These are phyloP conservation scores for Chimonanthus praecox DNA, from an alignment of 164 flowering plant genomes.

Conservation along the genomic window DNA sequence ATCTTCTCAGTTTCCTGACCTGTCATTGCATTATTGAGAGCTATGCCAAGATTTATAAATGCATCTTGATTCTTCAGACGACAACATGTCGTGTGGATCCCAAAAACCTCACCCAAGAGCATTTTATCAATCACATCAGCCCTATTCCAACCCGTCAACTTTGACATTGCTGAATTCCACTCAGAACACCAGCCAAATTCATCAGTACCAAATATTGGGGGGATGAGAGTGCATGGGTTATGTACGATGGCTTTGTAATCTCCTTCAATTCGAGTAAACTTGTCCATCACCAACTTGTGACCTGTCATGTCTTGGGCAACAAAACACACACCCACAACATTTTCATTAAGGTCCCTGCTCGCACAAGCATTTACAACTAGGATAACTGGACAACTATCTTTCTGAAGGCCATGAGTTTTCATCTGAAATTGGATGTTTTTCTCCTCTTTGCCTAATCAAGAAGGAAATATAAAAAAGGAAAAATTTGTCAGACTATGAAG, in stretches of 20 bases:
- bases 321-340: conserved; percentile 87
- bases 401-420: conserved; percentile 51
- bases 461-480: not conserved
- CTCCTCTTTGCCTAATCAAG: conserved; percentile 75
- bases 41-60: conserved; percentile 70
- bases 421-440: conserved; percentile 75
- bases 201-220: conserved; percentile 91
- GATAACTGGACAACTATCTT: conserved; percentile 56
- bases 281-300: conserved; percentile 89
- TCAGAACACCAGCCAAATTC: conserved; percentile 98
- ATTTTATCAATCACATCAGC: conserved; percentile 78
- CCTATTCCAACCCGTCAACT: conserved; percentile 66
- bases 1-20: conserved; percentile 77
- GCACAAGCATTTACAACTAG: conserved; percentile 94
- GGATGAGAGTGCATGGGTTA: conserved; percentile 81
- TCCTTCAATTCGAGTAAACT: conserved; percentile 93
- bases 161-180: conserved; percentile 90
- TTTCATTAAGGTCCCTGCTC: conserved; percentile 67
- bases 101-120: conserved; percentile 93
- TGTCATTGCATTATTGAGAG: conserved; percentile 71
- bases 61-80: conserved; percentile 82
- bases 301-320: conserved; percentile 88
- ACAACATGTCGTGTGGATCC: conserved; percentile 62
- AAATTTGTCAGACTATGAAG: not conserved
- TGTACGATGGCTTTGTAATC: conserved; percentile 90